Evolutionary conservation across 2,329 filamentous ascomycete species (phyloP).

Genomic region (Cladophialophora immunda): DNA sequence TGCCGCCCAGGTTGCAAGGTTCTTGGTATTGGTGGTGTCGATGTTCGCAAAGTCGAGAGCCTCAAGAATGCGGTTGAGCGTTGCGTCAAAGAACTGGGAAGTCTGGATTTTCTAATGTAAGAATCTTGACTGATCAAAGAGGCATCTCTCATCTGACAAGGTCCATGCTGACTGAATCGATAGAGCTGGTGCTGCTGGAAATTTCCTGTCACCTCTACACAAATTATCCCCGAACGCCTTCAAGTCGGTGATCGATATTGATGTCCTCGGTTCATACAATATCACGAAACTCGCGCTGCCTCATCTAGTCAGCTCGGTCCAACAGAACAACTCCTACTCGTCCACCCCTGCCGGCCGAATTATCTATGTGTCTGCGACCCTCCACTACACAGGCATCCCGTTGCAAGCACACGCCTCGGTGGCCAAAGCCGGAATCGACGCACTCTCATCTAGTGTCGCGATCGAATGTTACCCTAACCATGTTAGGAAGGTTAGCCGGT

Average conservation of each 20-base stretch:
- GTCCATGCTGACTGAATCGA: too few species aligned
- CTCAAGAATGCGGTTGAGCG: constrained; percentile 77
- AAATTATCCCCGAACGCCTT: constrained; percentile 88
- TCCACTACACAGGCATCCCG: constrained; percentile 87
- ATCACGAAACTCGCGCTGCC: constrained; percentile 91
- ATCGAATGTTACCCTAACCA: too few species aligned
- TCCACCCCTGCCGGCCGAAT: constrained; percentile 81
- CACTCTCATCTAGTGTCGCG: constrained; percentile 78
- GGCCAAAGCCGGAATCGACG: constrained; percentile 90
- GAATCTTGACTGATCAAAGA: too few species aligned
- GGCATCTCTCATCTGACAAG: too few species aligned
- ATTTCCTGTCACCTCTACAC: constrained; percentile 87
- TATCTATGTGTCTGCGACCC: constrained; percentile 86
- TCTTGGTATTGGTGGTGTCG: constrained; percentile 78
- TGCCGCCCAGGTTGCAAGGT: constrained; percentile 82
- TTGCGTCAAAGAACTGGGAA: constrained; percentile 82
- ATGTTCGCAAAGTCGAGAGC: constrained; percentile 76
- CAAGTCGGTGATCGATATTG: constrained; percentile 95
- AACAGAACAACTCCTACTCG: constrained; percentile 65
- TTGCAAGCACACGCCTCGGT: constrained; percentile 90
- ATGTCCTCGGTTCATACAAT: constrained; percentile 92
- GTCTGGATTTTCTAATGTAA: constrained; percentile 91
- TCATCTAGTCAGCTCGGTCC: constrained; percentile 76
- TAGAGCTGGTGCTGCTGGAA: constrained; percentile 94
- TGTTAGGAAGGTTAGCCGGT: too few species aligned